Evolutionary conservation across 345 rosid species (phyloP).

Genomic region (Salix caprea): DNA sequence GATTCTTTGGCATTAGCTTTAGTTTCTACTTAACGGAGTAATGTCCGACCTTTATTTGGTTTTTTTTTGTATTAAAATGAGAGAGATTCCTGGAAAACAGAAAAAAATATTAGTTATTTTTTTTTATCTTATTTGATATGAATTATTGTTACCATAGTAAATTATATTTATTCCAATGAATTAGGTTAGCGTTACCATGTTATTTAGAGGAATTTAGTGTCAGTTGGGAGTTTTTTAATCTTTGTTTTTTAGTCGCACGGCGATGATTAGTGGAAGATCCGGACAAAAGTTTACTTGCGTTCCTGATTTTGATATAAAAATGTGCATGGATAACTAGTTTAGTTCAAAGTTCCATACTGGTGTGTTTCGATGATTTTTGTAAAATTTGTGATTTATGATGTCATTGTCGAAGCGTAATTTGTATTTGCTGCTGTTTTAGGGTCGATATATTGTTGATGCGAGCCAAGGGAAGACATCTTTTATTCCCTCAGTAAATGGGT

Average conservation of each 20-base stretch:
- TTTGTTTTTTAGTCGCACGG: not conserved
- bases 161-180: not conserved
- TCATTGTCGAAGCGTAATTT: not conserved
- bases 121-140: not conserved
- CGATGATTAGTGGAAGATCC: not conserved
- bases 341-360: not conserved
- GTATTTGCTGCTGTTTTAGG: constrained; percentile 27
- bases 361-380: constrained; percentile 4
- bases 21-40: not conserved
- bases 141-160: not conserved
- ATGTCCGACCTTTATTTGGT: not conserved
- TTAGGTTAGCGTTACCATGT: not conserved
- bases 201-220: not conserved
- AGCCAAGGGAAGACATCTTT: constrained; percentile 50
- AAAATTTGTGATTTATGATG: not conserved
- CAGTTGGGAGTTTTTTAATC: not conserved
- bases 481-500: constrained; percentile 13
- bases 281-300: not conserved
- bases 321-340: not conserved
- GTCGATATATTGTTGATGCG: constrained; percentile 55
- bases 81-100: not conserved
- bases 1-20: not conserved
- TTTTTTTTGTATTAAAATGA: not conserved
- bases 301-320: not conserved
- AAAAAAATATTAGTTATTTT: not conserved